A percentile compares a stretch with the other conserved stretches of the same genome.
Evolutionary conservation across 768 basidiomycete genomes (phyloP).

Genomic region (Termitomyces sp.): DNA sequence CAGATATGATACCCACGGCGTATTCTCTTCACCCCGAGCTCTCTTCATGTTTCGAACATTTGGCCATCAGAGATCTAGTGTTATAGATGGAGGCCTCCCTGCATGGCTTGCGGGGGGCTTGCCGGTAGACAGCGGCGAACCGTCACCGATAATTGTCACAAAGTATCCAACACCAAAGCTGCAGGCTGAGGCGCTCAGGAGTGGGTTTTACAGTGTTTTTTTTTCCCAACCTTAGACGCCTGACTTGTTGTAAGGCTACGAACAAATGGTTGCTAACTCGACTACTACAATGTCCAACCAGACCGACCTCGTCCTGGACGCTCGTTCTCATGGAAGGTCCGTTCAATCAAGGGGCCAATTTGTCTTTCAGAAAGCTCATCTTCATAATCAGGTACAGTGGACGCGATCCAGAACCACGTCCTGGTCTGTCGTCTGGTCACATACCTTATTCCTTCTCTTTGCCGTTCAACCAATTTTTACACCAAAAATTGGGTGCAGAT

Average conservation of each 20-base stretch:
- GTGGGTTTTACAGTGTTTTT: conserved; percentile 28
- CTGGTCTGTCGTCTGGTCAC: conserved; percentile 85
- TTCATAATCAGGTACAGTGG: conserved; percentile 60
- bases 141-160: conserved; percentile 19
- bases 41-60: conserved; percentile 93
- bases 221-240: conserved; percentile 3
- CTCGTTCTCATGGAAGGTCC: conserved; percentile 77
- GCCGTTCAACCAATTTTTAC: conserved; percentile 75
- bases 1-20: conserved; percentile 82
- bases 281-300: conserved; percentile 28
- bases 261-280: conserved; percentile 74
- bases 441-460: conserved; percentile 84
- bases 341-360: conserved; percentile 9
- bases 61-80: conserved; percentile 79
- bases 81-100: conserved; percentile 92
- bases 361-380: neutral
- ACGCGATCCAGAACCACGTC: conserved; percentile 81
- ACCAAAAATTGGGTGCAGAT: conserved; percentile 31
- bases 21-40: conserved; percentile 90
- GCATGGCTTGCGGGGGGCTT: conserved; percentile 68
- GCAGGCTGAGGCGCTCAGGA: conserved; percentile 44
- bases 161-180: conserved; percentile 51
- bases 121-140: conserved; percentile 37
- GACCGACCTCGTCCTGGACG: conserved; percentile 79
- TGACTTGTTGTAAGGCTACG: conserved; percentile 53